These are phyloP conservation scores for Phytopythium delawarense DNA, from an alignment of 352 stramenopile genomes.

Conservation along the genomic window DNA sequence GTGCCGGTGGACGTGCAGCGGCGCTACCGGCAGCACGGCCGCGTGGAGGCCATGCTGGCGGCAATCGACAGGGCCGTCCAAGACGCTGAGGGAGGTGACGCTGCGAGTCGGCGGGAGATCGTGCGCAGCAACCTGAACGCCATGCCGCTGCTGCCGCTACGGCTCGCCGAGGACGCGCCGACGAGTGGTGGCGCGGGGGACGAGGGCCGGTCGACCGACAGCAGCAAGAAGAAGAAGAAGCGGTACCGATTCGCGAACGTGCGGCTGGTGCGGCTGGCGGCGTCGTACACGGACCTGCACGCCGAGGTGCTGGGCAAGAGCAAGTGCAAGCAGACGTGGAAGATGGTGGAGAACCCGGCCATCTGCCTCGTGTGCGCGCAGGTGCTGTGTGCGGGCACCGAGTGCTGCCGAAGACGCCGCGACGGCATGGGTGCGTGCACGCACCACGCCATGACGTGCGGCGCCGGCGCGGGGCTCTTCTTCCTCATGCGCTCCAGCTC, in stretches of 20 bases:
- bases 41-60: conserved; percentile 36
- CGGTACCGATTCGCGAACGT: conserved; percentile 45
- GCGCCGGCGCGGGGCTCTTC: conserved; percentile 67
- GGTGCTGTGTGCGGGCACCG: conserved; percentile 73
- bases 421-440: conserved; percentile 76
- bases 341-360: conserved; percentile 70
- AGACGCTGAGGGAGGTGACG: conserved; percentile 11
- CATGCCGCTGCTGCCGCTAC: conserved; percentile 55
- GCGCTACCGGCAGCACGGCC: conserved; percentile 51
- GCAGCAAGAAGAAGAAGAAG: conserved; percentile 8
- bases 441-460: conserved; percentile 67
- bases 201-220: neutral
- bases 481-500: conserved; percentile 81
- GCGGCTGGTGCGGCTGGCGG: conserved; percentile 55
- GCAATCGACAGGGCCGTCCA: conserved; percentile 28
- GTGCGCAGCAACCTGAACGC: conserved; percentile 41
- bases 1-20: conserved; percentile 43
- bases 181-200: conserved; percentile 6
- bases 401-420: conserved; percentile 68
- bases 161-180: conserved; percentile 26
- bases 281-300: conserved; percentile 76
- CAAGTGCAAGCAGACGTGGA: conserved; percentile 70
- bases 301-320: conserved; percentile 62
- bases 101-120: conserved; percentile 17
- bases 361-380: conserved; percentile 77